Percentiles rank a stretch among this genome's conserved stretches.
These are phyloP conservation scores for Nemania diffusa DNA, from an alignment of 2,329 filamentous ascomycete genomes.

Conservation along the genomic window DNA sequence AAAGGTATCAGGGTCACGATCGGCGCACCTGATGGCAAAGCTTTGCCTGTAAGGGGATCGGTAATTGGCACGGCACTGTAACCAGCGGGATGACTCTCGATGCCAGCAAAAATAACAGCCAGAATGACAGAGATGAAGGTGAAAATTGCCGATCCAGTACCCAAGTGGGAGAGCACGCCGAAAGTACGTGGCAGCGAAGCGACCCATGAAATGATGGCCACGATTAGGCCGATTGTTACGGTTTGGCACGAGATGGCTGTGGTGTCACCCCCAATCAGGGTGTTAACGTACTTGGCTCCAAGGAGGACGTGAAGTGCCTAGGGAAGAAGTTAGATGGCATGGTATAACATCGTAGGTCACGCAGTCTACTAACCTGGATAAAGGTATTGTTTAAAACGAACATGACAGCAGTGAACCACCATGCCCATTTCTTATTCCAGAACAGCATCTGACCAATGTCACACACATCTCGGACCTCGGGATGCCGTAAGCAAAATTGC, in stretches of 20 bases:
- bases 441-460: conserved; percentile 97
- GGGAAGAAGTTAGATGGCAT: conserved; percentile 32
- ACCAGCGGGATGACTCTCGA: conserved; percentile 77
- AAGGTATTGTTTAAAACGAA: conserved; percentile 95
- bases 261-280: conserved; percentile 76
- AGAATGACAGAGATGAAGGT: conserved; percentile 90
- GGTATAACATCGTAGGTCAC: not conserved
- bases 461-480: conserved; percentile 90
- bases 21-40: conserved; percentile 65
- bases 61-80: conserved; percentile 61
- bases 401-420: conserved; percentile 80
- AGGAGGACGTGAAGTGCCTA: conserved; percentile 83
- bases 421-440: conserved; percentile 80
- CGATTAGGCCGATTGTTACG: conserved; percentile 79
- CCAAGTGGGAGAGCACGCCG: conserved; percentile 79
- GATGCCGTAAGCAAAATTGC: conserved; percentile 91
- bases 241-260: conserved; percentile 73
- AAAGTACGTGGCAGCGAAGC: conserved; percentile 90
- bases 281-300: conserved; percentile 89
- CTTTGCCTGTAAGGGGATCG: conserved; percentile 35
- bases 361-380: conserved; percentile 68
- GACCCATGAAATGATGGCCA: conserved; percentile 78
- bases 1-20: conserved; percentile 75
- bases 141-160: conserved; percentile 82
- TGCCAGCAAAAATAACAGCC: conserved; percentile 82